phyloP scores from a whole-genome alignment of 2,329 filamentous ascomycete genomes.

The Apiospora sp. region DNA sequence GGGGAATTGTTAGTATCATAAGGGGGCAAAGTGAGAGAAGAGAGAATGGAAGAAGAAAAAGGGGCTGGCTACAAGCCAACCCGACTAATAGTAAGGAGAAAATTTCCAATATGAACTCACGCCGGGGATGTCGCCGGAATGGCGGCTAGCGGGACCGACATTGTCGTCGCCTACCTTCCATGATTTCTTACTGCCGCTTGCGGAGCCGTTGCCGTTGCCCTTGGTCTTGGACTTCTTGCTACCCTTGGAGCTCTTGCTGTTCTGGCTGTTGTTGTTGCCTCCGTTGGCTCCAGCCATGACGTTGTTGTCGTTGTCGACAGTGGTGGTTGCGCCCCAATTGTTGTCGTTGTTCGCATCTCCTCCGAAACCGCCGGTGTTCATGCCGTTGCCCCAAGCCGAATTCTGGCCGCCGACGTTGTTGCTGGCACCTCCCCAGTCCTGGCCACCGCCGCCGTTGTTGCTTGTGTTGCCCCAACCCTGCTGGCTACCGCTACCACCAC shows the following conservation, averaged over 20 bases:
- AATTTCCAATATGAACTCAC: constrained; percentile 2
- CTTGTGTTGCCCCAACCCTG: not conserved
- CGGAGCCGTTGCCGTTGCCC: constrained; percentile 1
- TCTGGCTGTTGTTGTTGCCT: not conserved
- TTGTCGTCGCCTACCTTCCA: constrained; percentile 5
- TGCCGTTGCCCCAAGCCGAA: not conserved
- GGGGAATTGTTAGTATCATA: not conserved
- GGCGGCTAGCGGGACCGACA: not conserved
- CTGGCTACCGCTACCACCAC: too few relatives aligned
- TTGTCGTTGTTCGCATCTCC: constrained; percentile 17
- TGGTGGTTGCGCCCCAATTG: not conserved
- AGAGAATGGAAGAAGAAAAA: not conserved
- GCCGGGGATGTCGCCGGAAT: constrained; percentile 5
- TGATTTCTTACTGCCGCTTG: not conserved
- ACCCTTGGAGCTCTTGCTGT: constrained; percentile 3
- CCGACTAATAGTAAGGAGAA: not conserved
- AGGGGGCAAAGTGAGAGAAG: not conserved
- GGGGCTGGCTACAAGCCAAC: not conserved
- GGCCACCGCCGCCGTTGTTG: not conserved
- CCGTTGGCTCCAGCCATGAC: constrained; percentile 25
- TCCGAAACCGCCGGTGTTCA: not conserved
- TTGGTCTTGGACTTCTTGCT: not conserved
- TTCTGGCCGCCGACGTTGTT: not conserved
- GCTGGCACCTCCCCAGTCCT: not conserved
- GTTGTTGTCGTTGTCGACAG: constrained; percentile 24